A percentile compares a stretch with the other conserved stretches of the same genome.
Evolutionary conservation across 352 stramenopile species (phyloP).

Genomic region (Phytopythium delawarense): DNA sequence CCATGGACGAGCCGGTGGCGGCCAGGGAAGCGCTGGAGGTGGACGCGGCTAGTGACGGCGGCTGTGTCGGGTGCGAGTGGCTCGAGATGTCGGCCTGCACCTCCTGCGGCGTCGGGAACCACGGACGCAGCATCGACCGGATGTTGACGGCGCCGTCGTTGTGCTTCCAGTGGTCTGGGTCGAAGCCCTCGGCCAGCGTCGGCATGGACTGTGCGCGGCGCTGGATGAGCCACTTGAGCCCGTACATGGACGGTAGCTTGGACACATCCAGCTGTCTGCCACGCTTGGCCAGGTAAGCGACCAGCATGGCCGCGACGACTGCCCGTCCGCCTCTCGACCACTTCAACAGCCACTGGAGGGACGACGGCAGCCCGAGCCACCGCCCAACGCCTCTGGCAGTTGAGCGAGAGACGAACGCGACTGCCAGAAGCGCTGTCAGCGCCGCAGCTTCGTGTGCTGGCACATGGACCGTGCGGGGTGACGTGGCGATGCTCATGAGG

Average conservation of each 20-base stretch:
- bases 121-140: constrained; percentile 60
- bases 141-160: constrained; percentile 79
- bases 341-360: constrained; percentile 3
- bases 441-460: constrained; percentile 23
- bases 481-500: constrained; percentile 73
- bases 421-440: constrained; percentile 6
- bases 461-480: constrained; percentile 34
- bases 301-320: constrained; percentile 16
- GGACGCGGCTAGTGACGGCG: constrained; percentile 32
- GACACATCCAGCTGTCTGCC: constrained; percentile 53
- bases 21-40: constrained; percentile 33
- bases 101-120: constrained; percentile 53
- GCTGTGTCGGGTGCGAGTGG: constrained; percentile 13
- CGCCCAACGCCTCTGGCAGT: not conserved
- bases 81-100: constrained; percentile 27
- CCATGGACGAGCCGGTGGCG: constrained; percentile 15
- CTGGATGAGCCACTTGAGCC: constrained; percentile 59
- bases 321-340: constrained; percentile 7
- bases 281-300: constrained; percentile 23
- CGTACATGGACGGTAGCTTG: constrained; percentile 55
- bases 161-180: constrained; percentile 53
- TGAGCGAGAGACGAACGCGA: not conserved
- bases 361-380: constrained; percentile 4
- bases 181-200: constrained; percentile 63
- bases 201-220: constrained; percentile 40